These are phyloP conservation scores for Teunomyces atbi DNA, from an alignment of 805 yeast genomes.

Conservation along the genomic window DNA sequence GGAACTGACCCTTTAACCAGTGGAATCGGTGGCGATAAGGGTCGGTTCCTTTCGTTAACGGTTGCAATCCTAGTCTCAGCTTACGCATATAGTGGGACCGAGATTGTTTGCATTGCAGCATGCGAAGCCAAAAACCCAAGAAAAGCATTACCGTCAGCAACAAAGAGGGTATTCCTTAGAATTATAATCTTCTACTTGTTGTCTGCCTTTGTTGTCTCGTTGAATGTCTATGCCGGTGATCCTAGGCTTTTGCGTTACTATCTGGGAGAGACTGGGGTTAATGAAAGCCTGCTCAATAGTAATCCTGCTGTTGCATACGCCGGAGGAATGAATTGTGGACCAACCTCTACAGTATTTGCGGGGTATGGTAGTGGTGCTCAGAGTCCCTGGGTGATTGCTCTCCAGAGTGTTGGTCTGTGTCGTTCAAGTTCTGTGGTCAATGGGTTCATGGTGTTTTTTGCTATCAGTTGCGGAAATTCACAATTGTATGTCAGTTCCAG, in stretches of 20 bases:
- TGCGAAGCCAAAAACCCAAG: constrained; percentile 85
- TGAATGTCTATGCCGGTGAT: constrained; percentile 76
- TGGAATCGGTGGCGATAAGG: constrained; percentile 62
- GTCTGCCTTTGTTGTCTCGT: constrained; percentile 65
- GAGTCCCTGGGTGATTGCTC: constrained; percentile 46
- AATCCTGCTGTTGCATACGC: constrained; percentile 32
- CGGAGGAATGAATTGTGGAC: constrained; percentile 36
- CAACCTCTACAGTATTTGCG: constrained; percentile 22
- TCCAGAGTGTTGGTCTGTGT: constrained; percentile 40
- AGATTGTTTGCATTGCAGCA: constrained; percentile 78
- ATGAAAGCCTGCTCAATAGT: constrained; percentile 15
- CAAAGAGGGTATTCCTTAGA: constrained; percentile 71
- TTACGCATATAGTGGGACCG: constrained; percentile 80
- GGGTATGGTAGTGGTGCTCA: constrained; percentile 42
- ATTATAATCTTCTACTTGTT: constrained; percentile 63
- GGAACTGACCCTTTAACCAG: constrained; percentile 48
- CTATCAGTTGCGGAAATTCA: constrained; percentile 45
- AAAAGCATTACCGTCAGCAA: constrained; percentile 72
- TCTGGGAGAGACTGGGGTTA: constrained; percentile 33
- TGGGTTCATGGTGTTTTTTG: constrained; percentile 47
- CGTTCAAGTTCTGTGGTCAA: constrained; percentile 36
- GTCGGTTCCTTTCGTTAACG: constrained; percentile 58
- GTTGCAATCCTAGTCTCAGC: constrained; percentile 64
- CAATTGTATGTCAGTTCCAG: constrained; percentile 44
- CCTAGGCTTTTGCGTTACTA: constrained; percentile 64